Percentiles rank a stretch among this genome's conserved stretches.
phyloP scores from a whole-genome alignment of 768 basidiomycete species.

The Termitomyces sp. region DNA sequence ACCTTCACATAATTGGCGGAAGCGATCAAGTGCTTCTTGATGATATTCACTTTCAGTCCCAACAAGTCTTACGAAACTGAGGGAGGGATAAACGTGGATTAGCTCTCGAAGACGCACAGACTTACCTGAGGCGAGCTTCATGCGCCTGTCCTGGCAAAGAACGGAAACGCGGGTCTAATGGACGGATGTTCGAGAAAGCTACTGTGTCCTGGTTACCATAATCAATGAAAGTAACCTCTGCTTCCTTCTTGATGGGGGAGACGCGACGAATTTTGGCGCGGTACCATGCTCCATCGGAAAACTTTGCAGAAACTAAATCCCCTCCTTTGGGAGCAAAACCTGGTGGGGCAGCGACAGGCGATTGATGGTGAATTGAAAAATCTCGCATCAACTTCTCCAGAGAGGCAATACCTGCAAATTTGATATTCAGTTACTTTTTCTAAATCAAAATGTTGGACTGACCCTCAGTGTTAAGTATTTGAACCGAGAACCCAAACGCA shows the following conservation, averaged over 20 bases:
- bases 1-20: slow-evolving; percentile 84
- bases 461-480: slow-evolving; percentile 91
- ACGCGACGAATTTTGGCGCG: slow-evolving; percentile 85
- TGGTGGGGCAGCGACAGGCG: slow-evolving; percentile 52
- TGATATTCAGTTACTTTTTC: neutral
- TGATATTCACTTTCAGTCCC: slow-evolving; percentile 84
- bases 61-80: slow-evolving; percentile 83
- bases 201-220: slow-evolving; percentile 94
- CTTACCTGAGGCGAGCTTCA: slow-evolving; percentile 85
- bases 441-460: slow-evolving; percentile 9
- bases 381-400: slow-evolving; percentile 94
- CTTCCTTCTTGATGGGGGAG: slow-evolving; percentile 90
- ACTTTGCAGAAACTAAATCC: slow-evolving; percentile 92
- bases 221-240: slow-evolving; percentile 92
- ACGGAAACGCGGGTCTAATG: slow-evolving; percentile 88
- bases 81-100: neutral
- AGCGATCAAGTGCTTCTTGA: slow-evolving; percentile 79
- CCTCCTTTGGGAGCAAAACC: slow-evolving; percentile 79
- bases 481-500: slow-evolving; percentile 87
- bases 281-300: slow-evolving; percentile 94
- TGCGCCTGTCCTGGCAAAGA: slow-evolving; percentile 90
- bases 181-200: slow-evolving; percentile 78
- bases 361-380: slow-evolving; percentile 83
- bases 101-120: neutral
- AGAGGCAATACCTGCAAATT: slow-evolving; percentile 71